Base-by-base conservation (phyloP, 1,284 basidiomycete genomes). In the Kwoniella shivajii region DNA sequence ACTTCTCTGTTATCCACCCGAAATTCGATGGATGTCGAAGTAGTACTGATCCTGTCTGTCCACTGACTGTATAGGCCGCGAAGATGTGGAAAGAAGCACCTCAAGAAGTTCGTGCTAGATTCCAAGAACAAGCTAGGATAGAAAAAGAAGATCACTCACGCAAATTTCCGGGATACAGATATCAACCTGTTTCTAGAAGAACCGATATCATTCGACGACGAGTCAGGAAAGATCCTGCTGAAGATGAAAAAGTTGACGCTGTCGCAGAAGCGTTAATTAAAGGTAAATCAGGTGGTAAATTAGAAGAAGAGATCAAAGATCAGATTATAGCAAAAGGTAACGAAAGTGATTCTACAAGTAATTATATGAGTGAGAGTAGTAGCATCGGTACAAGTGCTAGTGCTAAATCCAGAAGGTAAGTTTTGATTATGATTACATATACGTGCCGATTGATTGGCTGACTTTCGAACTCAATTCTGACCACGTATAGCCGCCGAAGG, bases 41-140 rank as follows among this genome's bases (percentile, higher is more conserved):
- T n/a, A n/a, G n/a, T n/a, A n/a, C n/a, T n/a, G n/a, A n/a, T n/a
- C n/a, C n/a, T n/a, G n/a, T n/a, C n/a, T 1, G n/a, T n/a, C n/a
- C n/a, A n/a, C n/a, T 34, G 26, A 18, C n/a, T 20, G 36, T 24
- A 3, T 39, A 74, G 72, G 74, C 71, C 9, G 72, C 72, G 18
- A 76, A 76, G 60, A 76, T 76, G 74, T 76, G 74, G 74, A 63
- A 67, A 24, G 74, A 75, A 57, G 74, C 73, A 0, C 71, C 72
- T 1, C 66, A 62, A 20, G 72, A 72, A 27, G 73, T 76, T 24
- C 66, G 73, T 20, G 55, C 61, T 1, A 68, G 70, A 49, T 76
- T 76, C 44, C 65, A 72, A 41, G 72, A 75, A 50, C 59, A 70
- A 56, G 74, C 74, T 3, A 56, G 68, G 16, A 52, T 67, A 43